Evolutionary conservation across 208 protist species (phyloP).

Genomic region (Baffinella frigidus): DNA sequence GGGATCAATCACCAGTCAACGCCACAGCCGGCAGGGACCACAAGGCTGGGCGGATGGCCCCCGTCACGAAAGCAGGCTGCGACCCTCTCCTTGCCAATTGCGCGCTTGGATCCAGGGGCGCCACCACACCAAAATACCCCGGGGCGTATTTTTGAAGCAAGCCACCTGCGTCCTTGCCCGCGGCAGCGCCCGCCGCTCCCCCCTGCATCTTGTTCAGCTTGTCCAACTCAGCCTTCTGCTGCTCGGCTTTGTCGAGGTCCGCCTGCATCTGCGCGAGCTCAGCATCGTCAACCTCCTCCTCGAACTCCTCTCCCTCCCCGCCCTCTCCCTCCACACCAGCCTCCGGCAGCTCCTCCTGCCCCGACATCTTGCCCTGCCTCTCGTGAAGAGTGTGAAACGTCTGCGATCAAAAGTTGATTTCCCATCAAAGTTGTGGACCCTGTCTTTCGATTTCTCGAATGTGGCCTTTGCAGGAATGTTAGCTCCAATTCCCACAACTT

Average conservation of each 20-base stretch:
- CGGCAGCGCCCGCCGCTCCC: neutral
- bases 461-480: too few relatives aligned
- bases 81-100: neutral
- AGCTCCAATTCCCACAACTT: too few relatives aligned
- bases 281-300: conserved; percentile 6
- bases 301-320: neutral
- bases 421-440: too few relatives aligned
- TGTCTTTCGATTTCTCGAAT: too few relatives aligned
- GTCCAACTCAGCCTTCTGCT: conserved; percentile 53
- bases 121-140: too few relatives aligned
- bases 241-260: conserved; percentile 51
- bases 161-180: neutral
- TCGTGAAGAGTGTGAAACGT: too few relatives aligned
- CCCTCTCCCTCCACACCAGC: too few relatives aligned
- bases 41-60: neutral
- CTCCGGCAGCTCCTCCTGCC: conserved; percentile 18
- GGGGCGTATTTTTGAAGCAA: too few relatives aligned
- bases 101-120: too few relatives aligned
- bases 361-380: conserved; percentile 41
- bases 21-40: too few relatives aligned
- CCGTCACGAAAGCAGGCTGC: neutral
- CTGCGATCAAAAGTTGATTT: too few relatives aligned
- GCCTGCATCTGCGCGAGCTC: conserved; percentile 56
- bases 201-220: conserved; percentile 60
- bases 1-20: too few relatives aligned